Base-by-base conservation (phyloP, 2,329 filamentous ascomycete genomes). In the Aureobasidium melanogenum region DNA sequence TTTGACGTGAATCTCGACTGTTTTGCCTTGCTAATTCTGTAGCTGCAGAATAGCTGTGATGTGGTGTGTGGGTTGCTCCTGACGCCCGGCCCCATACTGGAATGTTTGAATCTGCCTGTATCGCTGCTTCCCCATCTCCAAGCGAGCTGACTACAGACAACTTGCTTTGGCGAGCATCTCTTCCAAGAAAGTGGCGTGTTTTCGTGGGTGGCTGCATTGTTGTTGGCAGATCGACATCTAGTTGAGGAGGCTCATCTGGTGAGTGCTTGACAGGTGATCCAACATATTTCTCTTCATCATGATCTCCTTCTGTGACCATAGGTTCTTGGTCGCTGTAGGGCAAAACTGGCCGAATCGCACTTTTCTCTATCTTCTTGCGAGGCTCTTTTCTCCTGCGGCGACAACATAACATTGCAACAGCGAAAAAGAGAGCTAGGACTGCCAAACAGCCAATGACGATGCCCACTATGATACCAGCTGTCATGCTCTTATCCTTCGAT, bases 11-110 rank as follows among this genome's bases (percentile, higher is more conserved):
- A 5, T 28, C 50, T 28, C 38, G 38, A 24, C 50, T 61, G 24
- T 55, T 61, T 14, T 38, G 47, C 46, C 59, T 38, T 14, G 73
- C 71, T 39, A 77, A 70, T 57, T 75, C 73, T 17, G 74, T 73
- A 5, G 75, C 70, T 15, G 76, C 70, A 17, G 73, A 76, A 69
- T 77, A 77, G 59, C 75, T 77, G 54, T 76, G 73, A 58, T 74
- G 72, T 7, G 75, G 74, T 24, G 69, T 72, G 62, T 76, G 73
- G 34, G 73, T 70, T 2, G 70, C 70, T 39, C 69, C 66, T 39
- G 71, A 69, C 19, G 70, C 69, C 15, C 69, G 69, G 1, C 74
- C 75, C 69, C 68, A 76, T 26, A 73, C 70, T 10, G 75, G 76
- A 19, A 73, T 71, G 24, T 75, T 72, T 38, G 71, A 69, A 17